Evolutionary conservation across 495 filamentous ascomycete species (phyloP).

Genomic region (Hypoxylon rickii): DNA sequence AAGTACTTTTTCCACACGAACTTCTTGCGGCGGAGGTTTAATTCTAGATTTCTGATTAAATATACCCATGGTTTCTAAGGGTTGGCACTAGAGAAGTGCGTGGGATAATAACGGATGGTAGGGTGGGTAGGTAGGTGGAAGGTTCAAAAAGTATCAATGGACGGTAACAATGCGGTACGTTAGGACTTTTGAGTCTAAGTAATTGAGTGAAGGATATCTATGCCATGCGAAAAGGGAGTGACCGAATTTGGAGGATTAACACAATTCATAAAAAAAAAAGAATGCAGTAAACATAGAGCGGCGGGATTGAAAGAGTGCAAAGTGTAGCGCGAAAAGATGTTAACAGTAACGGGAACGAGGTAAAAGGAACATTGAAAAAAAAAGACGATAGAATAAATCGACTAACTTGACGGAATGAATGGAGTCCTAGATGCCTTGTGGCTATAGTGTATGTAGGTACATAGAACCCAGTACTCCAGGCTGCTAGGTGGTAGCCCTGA

Average conservation of each 20-base stretch:
- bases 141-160: constrained; percentile 8
- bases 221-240: not conserved
- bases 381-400: constrained; percentile 3
- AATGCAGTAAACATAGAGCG: constrained; percentile 5
- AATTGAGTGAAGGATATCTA: not conserved
- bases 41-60: constrained; percentile 38
- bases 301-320: constrained; percentile 1
- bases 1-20: constrained; percentile 44
- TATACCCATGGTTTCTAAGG: constrained; percentile 33
- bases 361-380: not conserved
- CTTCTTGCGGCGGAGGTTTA: constrained; percentile 38
- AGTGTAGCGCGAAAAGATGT: constrained; percentile 2
- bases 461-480: not conserved
- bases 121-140: constrained; percentile 4
- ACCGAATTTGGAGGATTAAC: not conserved
- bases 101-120: constrained; percentile 4
- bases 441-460: no score
- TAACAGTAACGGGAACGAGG: constrained; percentile 8
- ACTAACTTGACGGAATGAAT: constrained; percentile 15
- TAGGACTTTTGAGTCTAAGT: not conserved
- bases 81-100: not conserved
- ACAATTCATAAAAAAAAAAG: constrained; percentile 18
- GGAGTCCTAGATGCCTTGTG: no score
- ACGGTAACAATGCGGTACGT: not conserved
- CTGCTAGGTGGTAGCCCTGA: not conserved